Base-by-base conservation (phyloP, 805 yeast genomes). In the Metschnikowia picachoensis region DNA sequence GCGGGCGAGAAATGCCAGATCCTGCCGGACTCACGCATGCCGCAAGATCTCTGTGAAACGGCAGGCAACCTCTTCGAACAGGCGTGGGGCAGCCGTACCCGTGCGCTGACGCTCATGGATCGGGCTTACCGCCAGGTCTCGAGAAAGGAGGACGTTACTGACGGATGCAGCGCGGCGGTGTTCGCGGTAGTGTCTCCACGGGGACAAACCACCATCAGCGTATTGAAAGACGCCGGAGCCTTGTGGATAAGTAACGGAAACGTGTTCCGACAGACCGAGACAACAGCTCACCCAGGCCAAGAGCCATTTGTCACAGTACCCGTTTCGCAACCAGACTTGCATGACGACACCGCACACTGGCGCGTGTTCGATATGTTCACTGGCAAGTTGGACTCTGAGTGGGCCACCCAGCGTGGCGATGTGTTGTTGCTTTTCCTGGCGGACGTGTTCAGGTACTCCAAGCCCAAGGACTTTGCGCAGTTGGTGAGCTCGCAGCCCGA, bases 171-270 rank as follows among this genome's bases (percentile, higher is more conserved):
- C 9, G 41, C 41, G n/a, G 38, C 35, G 20, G 42, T 32, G 10
- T 37, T 43, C 16, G 42, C 42, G 7, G 25, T 43, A 2, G 29
- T 43, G 9, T 11, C 37, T 8, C 36, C 33, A 2, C 13, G 34
- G 10, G 47, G 47, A 5, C 32, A 33, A n/a, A 38, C 30, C 15
- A 32, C 47, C 9, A 10, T 43, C n/a, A 37, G 42, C 12, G 47
- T 30, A 11, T 33, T 43, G 25, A 29, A 29, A 17, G 17, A 43
- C 25, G 13, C 42, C 4, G 42, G 39, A 9, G 42, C 37, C 7
- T 29, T 17, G 7, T 38, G 33, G 17, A 34, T 25, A 30, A 12
- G 47, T n/a, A 25, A 37, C 37, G 43, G 43, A 9, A 17, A 34
- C 31, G 20, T 34, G 14, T 9, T 20, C n/a, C 2, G 29, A 3